phyloP scores from a whole-genome alignment of 2,329 filamentous ascomycete genomes.

The Sphaerulina vaccinii region DNA sequence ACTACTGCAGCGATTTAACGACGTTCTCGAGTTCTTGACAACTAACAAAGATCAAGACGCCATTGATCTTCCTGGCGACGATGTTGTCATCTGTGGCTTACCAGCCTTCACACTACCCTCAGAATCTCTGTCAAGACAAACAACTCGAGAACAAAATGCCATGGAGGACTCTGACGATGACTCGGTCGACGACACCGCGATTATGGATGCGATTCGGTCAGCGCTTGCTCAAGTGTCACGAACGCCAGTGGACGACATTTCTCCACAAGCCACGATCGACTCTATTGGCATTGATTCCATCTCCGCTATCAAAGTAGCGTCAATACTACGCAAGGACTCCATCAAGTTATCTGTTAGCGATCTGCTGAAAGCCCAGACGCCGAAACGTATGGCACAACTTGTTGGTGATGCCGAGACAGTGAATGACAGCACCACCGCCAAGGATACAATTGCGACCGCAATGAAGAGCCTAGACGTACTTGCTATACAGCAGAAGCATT shows the following conservation, averaged over 20 bases:
- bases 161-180: constrained; percentile 5
- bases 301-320: constrained; percentile 79
- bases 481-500: constrained; percentile 24
- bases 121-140: constrained; percentile 15
- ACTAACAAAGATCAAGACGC: constrained; percentile 49
- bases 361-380: constrained; percentile 65
- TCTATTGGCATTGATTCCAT: constrained; percentile 89
- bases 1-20: constrained; percentile 61
- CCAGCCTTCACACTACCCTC: constrained; percentile 41
- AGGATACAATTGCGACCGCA: constrained; percentile 21
- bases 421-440: constrained; percentile 37
- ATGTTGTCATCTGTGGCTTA: constrained; percentile 66
- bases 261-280: constrained; percentile 66
- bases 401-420: constrained; percentile 18
- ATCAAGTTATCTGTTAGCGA: constrained; percentile 67
- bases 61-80: constrained; percentile 53
- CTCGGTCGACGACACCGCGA: constrained; percentile 3
- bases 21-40: constrained; percentile 58
- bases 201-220: constrained; percentile 40
- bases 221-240: constrained; percentile 59
- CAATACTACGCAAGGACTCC: constrained; percentile 63
- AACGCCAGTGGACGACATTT: constrained; percentile 55
- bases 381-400: constrained; percentile 61
- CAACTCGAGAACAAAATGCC: constrained; percentile 6
- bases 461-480: constrained; percentile 16